Evolutionary conservation across 352 stramenopile genomes (phyloP).

Genomic region (Globisporangium parvum): DNA sequence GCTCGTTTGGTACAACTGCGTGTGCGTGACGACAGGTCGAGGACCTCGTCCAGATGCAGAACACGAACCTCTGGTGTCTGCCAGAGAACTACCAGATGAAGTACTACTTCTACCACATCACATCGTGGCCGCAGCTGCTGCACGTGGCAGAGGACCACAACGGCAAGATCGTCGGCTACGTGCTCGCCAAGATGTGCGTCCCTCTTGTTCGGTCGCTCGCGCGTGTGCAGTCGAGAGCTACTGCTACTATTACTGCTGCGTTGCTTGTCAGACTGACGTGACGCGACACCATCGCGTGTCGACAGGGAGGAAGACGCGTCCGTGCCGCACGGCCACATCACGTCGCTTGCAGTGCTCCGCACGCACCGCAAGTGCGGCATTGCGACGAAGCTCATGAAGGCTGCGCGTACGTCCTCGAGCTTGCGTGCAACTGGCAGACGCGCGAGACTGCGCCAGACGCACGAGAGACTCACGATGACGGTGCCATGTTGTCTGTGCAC

Average conservation of each 20-base stretch:
- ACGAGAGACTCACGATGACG: neutral
- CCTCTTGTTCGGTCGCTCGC: neutral
- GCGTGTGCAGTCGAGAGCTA: neutral
- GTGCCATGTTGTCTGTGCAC: constrained; percentile 4
- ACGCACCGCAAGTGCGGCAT: constrained; percentile 97
- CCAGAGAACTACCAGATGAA: constrained; percentile 99
- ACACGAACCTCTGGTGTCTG: constrained; percentile 99
- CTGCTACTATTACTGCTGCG: neutral
- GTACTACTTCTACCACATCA: constrained; percentile 99
- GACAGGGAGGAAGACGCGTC: constrained; percentile 75
- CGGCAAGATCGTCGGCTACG: constrained; percentile 99
- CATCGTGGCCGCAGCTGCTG: constrained; percentile 98
- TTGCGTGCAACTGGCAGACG: neutral
- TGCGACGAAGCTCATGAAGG: constrained; percentile 98
- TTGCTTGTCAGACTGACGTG: too few relatives aligned
- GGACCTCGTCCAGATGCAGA: constrained; percentile 98
- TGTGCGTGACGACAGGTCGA: constrained; percentile 42
- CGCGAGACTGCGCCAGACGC: too few relatives aligned
- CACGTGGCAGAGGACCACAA: constrained; percentile 97
- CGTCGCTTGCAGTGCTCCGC: constrained; percentile 95
- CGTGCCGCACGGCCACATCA: constrained; percentile 97
- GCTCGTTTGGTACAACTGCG: neutral
- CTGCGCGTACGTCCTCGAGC: constrained; percentile 56
- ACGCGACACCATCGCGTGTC: neutral
- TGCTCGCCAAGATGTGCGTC: constrained; percentile 98